Base-by-base conservation (phyloP, 768 basidiomycete species). In the Mycena haematopus region DNA sequence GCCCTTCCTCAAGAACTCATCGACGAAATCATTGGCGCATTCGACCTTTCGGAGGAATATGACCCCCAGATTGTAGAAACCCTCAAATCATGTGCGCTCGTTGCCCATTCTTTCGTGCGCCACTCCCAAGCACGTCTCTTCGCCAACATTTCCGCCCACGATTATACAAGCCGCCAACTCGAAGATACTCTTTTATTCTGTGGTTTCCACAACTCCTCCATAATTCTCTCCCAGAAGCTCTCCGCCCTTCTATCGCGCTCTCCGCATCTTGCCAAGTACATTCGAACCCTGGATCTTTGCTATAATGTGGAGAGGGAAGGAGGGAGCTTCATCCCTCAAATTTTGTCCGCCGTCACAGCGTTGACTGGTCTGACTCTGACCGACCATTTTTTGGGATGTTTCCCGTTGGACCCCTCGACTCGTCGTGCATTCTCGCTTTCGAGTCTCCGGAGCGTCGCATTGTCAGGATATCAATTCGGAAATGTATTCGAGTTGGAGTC, bases 1-100 rank as follows among this genome's bases (percentile, higher is more conserved):
- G n/a, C n/a, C n/a, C n/a, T n/a, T n/a, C 29, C 29, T 9, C 29
- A 31, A 36, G 56, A 57, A 24, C 56, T 57, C 47, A 40, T 57
- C 36, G 47, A 57, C 25, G 36, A 46, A 6, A 57, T 57, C 10
- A 49, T 57, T 10, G 25, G 19, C 5, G 36, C 36, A 40, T 50
- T 57, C 25, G 56, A 50, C 17, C 14, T 47, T 21, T 47, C 55
- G 7, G 36, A 50, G 36, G 6, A 40, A 29, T 40, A 25, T 21
- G 47, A 58, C 31, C 8, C 11, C 15, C 0, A 25, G 8, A 40
- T 45, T 7, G n/a, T 19, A 13, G 10, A 29, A 15, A 31, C 56
- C 1, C 36, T 58, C 0, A 22, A 58, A 17, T 50, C 56, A 2
- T 58, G 56, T 36, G 56, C 47, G 2, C 56, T 58, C 1, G 56